Evolutionary conservation across 257 asterid species (phyloP), one percentile per base, ranked within the genome.

Genomic region (Solanum neorickii): DNA sequence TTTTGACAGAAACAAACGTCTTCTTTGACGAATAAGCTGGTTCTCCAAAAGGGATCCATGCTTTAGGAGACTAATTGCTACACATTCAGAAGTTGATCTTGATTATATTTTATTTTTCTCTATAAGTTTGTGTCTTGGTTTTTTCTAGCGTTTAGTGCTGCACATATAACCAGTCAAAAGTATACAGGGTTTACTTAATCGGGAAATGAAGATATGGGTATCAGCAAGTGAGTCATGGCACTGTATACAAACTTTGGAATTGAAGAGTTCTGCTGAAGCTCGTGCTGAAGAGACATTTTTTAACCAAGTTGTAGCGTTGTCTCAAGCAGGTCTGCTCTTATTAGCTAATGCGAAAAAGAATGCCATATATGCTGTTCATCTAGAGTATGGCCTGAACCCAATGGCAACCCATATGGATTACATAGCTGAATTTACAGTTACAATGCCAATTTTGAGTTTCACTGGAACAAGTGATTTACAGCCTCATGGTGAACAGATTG

Each of bases 381-480:
- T 96, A 91, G 99, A 96, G 80, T 97, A 94, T 85, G 99, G 98
- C 89, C 92, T 95, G 74, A 90, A 91, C 89, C 99, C 99, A 14
- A 95, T 92, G 66, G 92, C 98, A 85, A 93, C 97, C 75, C 93
- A 92, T 88, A 91, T 97, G 95, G 98, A 97, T 89, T 96, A 96
- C 89, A 92, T 96, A 86, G 92, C 99, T 25, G 99, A 95, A 88
- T 97, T 96, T 83, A 95, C 98, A 14, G 99, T 97, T 82, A 94
- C 98, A 37, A 95, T 97, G 99, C 99, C 99, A 68, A 96, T 97
- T 85, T 94, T 97, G 87, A 97, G 99, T 92, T 96, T 97, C 91
- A 97, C 98, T 3, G 99, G 99, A 87, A 96, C 98, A 9, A 94
- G 98, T 86, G 95, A 94, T 72, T 42, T 91, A 76, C 93, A 93